Evolutionary conservation across 345 rosid genomes (phyloP).

Genomic region (Eucalyptus sp.): DNA sequence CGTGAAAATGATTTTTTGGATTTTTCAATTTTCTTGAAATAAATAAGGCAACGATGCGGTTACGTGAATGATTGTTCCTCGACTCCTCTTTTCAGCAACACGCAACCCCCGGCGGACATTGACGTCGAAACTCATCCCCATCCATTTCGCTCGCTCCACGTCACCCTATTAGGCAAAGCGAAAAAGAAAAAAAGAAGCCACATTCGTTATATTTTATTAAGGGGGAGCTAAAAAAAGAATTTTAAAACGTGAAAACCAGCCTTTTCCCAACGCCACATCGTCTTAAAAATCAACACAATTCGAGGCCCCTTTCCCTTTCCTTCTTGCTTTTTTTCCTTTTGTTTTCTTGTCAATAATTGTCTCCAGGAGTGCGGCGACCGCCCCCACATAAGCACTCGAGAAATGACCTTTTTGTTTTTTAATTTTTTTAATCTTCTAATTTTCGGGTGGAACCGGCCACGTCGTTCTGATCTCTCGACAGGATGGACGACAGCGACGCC

Average conservation of each 20-base stretch:
- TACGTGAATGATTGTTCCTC: background rate
- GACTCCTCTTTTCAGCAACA: background rate
- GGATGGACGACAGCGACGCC: background rate
- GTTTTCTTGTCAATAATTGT: background rate
- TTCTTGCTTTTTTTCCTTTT: background rate
- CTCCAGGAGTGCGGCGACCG: background rate
- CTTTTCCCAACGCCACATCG: background rate
- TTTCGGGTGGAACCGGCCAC: background rate
- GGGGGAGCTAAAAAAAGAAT: background rate
- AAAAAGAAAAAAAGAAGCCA: background rate
- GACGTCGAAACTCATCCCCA: background rate
- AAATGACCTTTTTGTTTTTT: background rate
- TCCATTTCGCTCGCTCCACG: background rate
- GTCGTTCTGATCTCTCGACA: background rate
- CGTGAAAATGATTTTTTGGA: too few relatives aligned
- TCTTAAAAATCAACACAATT: background rate
- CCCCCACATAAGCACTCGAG: background rate
- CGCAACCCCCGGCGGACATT: fast-evolving
- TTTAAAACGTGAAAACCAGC: background rate
- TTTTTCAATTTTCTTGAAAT: background rate
- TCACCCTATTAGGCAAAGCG: background rate
- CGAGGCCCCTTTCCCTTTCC: background rate
- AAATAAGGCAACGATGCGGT: background rate
- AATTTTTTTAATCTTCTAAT: background rate
- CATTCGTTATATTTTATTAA: background rate